A percentile compares a stretch with the other conserved stretches of the same genome.
Conservation (phyloP, 1,284 basidiomycete species). For the Irpex lacteus region DNA sequence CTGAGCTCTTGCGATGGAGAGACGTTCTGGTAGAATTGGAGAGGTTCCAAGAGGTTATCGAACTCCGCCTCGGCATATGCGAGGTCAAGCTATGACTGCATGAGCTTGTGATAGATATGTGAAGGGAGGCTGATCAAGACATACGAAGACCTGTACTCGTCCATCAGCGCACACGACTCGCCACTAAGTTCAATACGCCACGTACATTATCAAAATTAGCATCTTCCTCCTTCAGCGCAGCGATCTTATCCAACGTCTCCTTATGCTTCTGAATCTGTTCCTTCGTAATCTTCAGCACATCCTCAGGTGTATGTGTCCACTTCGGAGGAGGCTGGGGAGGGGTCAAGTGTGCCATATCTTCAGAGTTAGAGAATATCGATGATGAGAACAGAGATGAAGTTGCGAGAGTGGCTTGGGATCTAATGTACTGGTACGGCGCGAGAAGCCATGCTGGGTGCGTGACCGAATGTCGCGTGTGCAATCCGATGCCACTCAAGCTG, state of each 20-base stretch:
- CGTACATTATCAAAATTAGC: conserved; percentile 26
- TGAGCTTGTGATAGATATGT: background rate
- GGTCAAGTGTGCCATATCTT: conserved; percentile 45
- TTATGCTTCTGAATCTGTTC: conserved; percentile 58
- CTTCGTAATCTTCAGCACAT: conserved; percentile 57
- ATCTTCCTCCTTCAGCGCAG: conserved; percentile 47
- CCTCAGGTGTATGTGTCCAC: conserved; percentile 69
- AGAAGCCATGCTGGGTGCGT: conserved; percentile 16
- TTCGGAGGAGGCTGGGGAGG: conserved; percentile 66
- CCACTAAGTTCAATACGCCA: background rate
- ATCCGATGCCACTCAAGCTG: conserved; percentile 4
- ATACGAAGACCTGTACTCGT: conserved; percentile 62
- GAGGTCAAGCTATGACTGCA: conserved; percentile 44
- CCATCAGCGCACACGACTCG: background rate
- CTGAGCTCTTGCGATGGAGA: conserved; percentile 68
- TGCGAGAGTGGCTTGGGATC: conserved; percentile 19
- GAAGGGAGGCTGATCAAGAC: conserved; percentile 26
- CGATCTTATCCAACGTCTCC: conserved; percentile 58
- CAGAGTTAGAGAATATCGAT: conserved; percentile 13
- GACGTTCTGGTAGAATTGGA: conserved; percentile 79
- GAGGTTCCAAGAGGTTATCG: conserved; percentile 52
- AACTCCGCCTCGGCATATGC: conserved; percentile 56
- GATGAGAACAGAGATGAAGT: conserved; percentile 8
- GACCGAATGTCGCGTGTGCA: conserved; percentile 19
- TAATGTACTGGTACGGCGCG: conserved; percentile 7